These are phyloP conservation scores for Metschnikowia baotianmanensis DNA, from an alignment of 805 yeast species.

Conservation along the genomic window DNA sequence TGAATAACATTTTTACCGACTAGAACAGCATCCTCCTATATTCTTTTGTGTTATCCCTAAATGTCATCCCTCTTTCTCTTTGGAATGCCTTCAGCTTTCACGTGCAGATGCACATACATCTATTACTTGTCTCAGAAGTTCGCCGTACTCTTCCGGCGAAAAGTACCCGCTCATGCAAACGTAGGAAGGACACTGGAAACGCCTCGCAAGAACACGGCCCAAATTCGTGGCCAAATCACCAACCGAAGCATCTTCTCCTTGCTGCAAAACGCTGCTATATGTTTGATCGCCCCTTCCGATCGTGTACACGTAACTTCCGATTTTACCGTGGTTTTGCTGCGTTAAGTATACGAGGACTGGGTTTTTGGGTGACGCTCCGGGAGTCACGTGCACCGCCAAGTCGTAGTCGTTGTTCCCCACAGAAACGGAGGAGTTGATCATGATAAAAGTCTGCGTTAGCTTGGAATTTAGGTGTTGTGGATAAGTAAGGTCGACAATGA, in stretches of 20 bases:
- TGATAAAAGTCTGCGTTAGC: no score
- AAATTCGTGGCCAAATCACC: slow-evolving; percentile 45
- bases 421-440: slow-evolving; percentile 13
- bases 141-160: slow-evolving; percentile 16
- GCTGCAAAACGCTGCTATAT: slow-evolving; percentile 43
- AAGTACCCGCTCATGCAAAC: slow-evolving; percentile 44
- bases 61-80: neutral
- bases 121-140: slow-evolving; percentile 15
- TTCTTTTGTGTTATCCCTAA: neutral
- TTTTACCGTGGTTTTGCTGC: slow-evolving; percentile 21
- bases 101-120: slow-evolving; percentile 7
- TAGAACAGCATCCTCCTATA: neutral
- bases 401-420: slow-evolving; percentile 17
- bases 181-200: slow-evolving; percentile 43
- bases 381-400: slow-evolving; percentile 5
- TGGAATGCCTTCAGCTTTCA: no score
- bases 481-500: no score
- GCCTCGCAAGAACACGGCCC: slow-evolving; percentile 40
- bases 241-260: slow-evolving; percentile 37
- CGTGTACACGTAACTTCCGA: slow-evolving; percentile 48
- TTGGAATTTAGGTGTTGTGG: no score
- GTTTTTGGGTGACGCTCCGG: slow-evolving; percentile 9
- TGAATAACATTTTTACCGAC: no score
- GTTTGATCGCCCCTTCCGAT: slow-evolving; percentile 29
- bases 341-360: slow-evolving; percentile 33